A percentile compares a stretch with the other conserved stretches of the same genome.
Evolutionary conservation across 2,329 filamentous ascomycete genomes (phyloP).

Genomic region (Colletotrichum brevisporum): DNA sequence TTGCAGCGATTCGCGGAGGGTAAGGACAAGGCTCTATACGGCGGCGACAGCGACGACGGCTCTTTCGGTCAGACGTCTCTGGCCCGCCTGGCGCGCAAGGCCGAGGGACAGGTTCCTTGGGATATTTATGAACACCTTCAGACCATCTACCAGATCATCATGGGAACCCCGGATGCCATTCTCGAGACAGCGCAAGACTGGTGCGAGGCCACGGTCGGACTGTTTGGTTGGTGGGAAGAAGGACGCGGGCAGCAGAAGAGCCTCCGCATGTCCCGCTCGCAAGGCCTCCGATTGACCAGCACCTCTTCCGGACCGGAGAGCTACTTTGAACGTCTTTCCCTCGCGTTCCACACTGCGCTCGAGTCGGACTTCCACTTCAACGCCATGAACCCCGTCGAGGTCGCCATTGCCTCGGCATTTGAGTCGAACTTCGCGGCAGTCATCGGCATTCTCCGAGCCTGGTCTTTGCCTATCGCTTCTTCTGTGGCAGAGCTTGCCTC

Average conservation of each 20-base stretch:
- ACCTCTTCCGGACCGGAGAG: slow-evolving; percentile 71
- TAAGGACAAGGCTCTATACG: slow-evolving; percentile 63
- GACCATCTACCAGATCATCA: slow-evolving; percentile 83
- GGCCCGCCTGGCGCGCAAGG: slow-evolving; percentile 79
- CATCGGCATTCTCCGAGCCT: slow-evolving; percentile 79
- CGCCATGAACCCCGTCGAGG: slow-evolving; percentile 80
- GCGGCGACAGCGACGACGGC: slow-evolving; percentile 49
- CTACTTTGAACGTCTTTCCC: slow-evolving; percentile 81
- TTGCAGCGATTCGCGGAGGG: slow-evolving; percentile 86
- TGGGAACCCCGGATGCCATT: slow-evolving; percentile 83
- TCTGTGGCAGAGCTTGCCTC: slow-evolving; percentile 87
- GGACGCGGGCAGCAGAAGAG: slow-evolving; percentile 66
- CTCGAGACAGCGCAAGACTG: slow-evolving; percentile 87
- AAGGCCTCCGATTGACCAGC: slow-evolving; percentile 49
- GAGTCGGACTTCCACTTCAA: slow-evolving; percentile 83
- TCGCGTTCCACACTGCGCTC: slow-evolving; percentile 78
- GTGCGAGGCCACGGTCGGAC: slow-evolving; percentile 87
- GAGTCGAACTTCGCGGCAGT: slow-evolving; percentile 86
- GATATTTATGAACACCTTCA: slow-evolving; percentile 89
- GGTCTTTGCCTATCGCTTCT: slow-evolving; percentile 85
- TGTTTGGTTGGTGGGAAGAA: slow-evolving; percentile 95
- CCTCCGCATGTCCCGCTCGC: slow-evolving; percentile 57
- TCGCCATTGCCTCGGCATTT: slow-evolving; percentile 85
- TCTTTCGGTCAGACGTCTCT: slow-evolving; percentile 63
- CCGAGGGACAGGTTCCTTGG: slow-evolving; percentile 90